These are phyloP conservation scores for Esteya vermicola DNA, from an alignment of 2,329 filamentous ascomycete genomes.

Conservation along the genomic window DNA sequence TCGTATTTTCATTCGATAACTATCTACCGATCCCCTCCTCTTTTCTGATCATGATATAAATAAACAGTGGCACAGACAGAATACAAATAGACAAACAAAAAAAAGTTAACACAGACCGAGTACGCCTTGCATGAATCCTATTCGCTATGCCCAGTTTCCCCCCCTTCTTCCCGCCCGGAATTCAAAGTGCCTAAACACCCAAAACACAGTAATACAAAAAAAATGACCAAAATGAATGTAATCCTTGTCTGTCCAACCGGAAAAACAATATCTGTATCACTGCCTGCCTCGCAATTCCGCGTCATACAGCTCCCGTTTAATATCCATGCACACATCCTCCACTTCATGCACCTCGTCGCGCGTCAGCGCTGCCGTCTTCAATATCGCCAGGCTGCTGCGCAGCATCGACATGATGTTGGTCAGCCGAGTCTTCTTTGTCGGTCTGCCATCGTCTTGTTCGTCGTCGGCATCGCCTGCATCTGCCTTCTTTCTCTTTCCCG, in stretches of 20 bases:
- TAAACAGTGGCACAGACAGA: no score
- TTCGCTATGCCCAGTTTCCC: no score
- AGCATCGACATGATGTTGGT: conserved; percentile 39
- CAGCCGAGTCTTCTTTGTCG: conserved; percentile 19
- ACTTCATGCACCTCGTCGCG: conserved; percentile 53
- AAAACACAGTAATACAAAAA: no score
- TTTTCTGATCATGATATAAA: no score
- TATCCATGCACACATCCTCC: conserved; percentile 67
- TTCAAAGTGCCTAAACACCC: no score
- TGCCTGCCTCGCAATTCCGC: conserved; percentile 46
- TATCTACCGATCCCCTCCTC: no score
- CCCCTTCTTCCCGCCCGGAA: no score
- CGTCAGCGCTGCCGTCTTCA: conserved; percentile 45
- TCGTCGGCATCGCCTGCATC: background rate
- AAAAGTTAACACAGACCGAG: no score
- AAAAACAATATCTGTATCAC: background rate
- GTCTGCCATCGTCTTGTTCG: background rate
- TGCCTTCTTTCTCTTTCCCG: background rate
- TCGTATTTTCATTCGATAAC: no score
- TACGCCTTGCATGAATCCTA: no score
- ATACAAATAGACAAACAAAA: no score
- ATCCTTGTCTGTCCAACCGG: background rate
- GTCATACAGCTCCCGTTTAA: conserved; percentile 59
- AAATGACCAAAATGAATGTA: no score
- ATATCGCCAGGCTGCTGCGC: conserved; percentile 39